Conservation (phyloP, 108 stramenopile species). For the Licmophora abbreviata region DNA sequence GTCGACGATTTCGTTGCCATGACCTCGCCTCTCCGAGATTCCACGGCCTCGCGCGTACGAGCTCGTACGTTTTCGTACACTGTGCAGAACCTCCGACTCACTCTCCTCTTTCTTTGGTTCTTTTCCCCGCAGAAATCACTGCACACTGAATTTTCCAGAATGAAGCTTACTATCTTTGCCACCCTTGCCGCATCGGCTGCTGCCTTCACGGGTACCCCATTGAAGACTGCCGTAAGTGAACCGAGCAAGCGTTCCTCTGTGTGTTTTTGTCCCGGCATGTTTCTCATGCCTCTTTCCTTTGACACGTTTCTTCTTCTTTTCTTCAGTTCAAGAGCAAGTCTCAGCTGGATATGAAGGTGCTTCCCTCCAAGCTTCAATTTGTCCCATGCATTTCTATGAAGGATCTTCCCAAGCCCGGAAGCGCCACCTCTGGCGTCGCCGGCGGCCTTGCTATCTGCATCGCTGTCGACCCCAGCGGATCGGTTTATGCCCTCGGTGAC, state of each 20-base stretch:
- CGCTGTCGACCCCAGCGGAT: conserved; percentile 89
- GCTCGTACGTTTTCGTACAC: too few species aligned
- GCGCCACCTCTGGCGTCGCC: conserved; percentile 87
- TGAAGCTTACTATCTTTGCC: conserved; percentile 75
- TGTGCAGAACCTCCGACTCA: not conserved
- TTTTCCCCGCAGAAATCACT: not conserved
- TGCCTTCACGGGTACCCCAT: conserved; percentile 42
- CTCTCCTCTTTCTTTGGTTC: not conserved
- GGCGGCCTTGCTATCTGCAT: conserved; percentile 95
- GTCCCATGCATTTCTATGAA: conserved; percentile 78
- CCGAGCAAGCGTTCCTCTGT: not conserved
- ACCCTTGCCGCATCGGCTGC: conserved; percentile 49
- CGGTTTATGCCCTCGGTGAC: conserved; percentile 91
- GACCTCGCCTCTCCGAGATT: too few species aligned
- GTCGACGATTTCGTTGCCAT: too few species aligned
- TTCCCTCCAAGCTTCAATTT: conserved; percentile 56
- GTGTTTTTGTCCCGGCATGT: not conserved
- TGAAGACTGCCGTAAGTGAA: conserved; percentile 32
- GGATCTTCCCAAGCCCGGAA: conserved; percentile 81
- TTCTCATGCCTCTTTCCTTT: not conserved
- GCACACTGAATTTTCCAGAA: conserved; percentile 23
- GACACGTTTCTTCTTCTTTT: conserved; percentile 6
- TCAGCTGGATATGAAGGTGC: conserved; percentile 44
- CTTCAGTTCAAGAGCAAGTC: conserved; percentile 25
- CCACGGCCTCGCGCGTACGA: too few species aligned